Evolutionary conservation across 139 green algal species (phyloP), one percentile per base, ranked within the genome.

Genomic region (Ostreobium quekettii): DNA sequence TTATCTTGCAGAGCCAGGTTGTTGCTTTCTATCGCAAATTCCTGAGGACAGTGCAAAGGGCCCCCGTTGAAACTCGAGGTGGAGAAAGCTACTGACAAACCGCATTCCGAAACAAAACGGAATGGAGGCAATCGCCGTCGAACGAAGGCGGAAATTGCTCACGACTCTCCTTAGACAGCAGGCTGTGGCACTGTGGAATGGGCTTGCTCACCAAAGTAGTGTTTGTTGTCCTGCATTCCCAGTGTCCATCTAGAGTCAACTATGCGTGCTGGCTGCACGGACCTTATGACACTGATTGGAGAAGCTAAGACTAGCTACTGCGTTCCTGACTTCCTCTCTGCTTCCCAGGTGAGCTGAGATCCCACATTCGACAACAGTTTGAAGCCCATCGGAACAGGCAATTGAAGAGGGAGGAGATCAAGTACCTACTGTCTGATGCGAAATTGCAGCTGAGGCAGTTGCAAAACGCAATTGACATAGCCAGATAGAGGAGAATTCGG

Each of bases 341-440:
- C 24, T 1, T 53, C n/a, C 15, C 61, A 82, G 76, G 26, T 0
- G 76, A 82, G 37, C 36, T 82, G 26, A 2, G 53, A 0, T 15
- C 4, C 1, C 71, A 84, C 38, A 62, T 84, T 4, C 60, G 78
- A 1, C 37, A 38, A 7, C 37, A 53, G 2, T 84, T 84, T 66
- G 71, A 84, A 37, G 35, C 60, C 28, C 38, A 79, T 36, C 47
- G 63, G n/a, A n/a, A n/a, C 6, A 3, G 39, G 1, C 66, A 53
- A 2, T 37, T n/a, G 0, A 63, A 81, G 33, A 15, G 73, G 36
- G 31, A 72, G 19, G 47, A 48, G 4, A 80, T 81, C 39, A 88
- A 88, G 53, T 86, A 76, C 70, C 71, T 71, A 1, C 71, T 88
- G 2, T 82, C 71, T 8, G 79, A 86, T 22, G 82, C 73, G 3